Evolutionary conservation across 176 grass and related monocot genomes (phyloP), one percentile per base, ranked within the genome.

Genomic region (Ensete glaucum): DNA sequence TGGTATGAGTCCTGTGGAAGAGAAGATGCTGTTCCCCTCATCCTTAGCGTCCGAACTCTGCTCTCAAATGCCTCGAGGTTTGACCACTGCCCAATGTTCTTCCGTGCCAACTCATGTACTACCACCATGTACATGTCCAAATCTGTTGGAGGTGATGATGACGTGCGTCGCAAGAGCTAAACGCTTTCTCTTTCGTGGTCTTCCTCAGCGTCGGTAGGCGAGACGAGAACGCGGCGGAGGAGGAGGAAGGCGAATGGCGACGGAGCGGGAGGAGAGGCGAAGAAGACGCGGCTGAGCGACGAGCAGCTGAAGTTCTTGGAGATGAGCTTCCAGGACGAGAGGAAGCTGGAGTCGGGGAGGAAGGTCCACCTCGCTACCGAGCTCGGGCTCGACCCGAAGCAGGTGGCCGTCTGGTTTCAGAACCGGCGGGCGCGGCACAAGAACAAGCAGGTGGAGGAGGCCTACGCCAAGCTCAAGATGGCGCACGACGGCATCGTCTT

Each of bases 401-500:
- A 96, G 73, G 89, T 96, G 22, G 93, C 93, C 20, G 87, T 96
- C 43, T 96, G 93, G 93, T 96, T 96, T 69, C 90, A 96, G 87
- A 96, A 96, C 79, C 87, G 93, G 64, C 85, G 93, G 23, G 93
- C 93, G 1, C 84, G 93, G 62, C 88, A 92, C 89, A 96, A 92
- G 87, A 90, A 77, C 81, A 96, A 96, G 83, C 87, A 92, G 79
- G 82, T 96, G 22, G 93, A 92, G 78, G 87, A 92, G 67, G 93
- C 92, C 81, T 96, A 88, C 82, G 19, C 60, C 77, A 88, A 88
- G 85, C 90, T 96, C 64, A 87, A 85, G 72, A 82, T 83, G 12
- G 87, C 93, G 11, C 93, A 96, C 71, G 93, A 96, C 79, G 77
- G 87, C 9, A 79, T 75, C 63, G 79, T 96, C 57, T 68, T 96